phyloP scores from a whole-genome alignment of 2,329 filamentous ascomycete species.

The Huntiella omanensis region DNA sequence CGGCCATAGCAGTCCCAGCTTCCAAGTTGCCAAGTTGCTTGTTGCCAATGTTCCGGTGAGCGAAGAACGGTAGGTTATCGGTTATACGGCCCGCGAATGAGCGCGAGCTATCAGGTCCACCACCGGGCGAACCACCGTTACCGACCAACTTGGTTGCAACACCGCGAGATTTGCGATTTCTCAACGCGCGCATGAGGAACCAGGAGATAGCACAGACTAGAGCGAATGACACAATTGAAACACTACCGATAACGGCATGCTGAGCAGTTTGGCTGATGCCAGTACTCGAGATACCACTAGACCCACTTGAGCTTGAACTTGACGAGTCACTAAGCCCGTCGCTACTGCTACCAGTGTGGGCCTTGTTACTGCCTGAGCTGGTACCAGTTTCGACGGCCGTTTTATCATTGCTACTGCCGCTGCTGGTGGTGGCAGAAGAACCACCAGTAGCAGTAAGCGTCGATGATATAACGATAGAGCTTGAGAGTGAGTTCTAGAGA shows the following conservation, averaged over 20 bases:
- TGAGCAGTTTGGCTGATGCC: constrained; percentile 6
- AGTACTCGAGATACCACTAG: neutral
- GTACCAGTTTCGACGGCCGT: neutral
- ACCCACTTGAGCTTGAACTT: neutral
- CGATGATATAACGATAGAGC: constrained; percentile 3
- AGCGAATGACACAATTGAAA: constrained; percentile 8
- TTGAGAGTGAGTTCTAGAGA: neutral
- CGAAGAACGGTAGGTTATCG: constrained; percentile 5
- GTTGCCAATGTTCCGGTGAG: neutral
- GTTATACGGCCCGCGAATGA: neutral
- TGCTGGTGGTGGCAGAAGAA: neutral
- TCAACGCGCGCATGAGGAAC: constrained; percentile 8
- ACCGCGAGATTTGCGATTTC: constrained; percentile 1
- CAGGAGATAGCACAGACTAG: constrained; percentile 4
- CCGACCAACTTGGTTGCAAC: neutral
- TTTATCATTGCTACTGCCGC: neutral
- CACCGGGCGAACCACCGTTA: neutral
- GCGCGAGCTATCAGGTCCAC: neutral
- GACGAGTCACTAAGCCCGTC: no score
- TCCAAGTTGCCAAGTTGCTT: constrained; percentile 4
- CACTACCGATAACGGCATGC: constrained; percentile 8
- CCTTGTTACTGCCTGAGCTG: no score
- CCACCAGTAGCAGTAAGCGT: neutral
- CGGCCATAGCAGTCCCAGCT: neutral
- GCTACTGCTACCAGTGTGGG: no score